Evolutionary conservation across 2,329 filamentous ascomycete species (phyloP).

Genomic region (Colletotrichum lentis): DNA sequence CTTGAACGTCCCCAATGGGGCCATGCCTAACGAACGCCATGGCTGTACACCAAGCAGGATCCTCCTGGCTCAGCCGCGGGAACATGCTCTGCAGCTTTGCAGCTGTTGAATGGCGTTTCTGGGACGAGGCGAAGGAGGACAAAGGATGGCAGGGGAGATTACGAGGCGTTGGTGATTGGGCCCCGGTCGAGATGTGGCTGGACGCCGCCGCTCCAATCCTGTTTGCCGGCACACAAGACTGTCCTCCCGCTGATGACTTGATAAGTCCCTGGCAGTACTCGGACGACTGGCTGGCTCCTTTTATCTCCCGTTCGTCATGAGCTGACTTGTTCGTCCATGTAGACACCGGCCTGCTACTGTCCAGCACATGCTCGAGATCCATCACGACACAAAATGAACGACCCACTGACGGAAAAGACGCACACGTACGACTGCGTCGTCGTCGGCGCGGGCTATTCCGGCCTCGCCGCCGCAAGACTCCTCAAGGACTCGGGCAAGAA

Average conservation of each 20-base stretch:
- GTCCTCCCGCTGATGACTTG: too few species aligned
- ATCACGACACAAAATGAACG: neutral
- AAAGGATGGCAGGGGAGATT: slow-evolving; percentile 14
- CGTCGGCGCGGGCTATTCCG: slow-evolving; percentile 35
- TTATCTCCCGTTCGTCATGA: neutral
- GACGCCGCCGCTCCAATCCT: neutral
- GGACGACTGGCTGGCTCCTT: neutral
- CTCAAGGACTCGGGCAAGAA: slow-evolving; percentile 30
- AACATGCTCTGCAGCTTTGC: neutral
- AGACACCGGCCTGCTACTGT: too few species aligned
- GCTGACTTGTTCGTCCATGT: neutral
- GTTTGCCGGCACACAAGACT: too few species aligned
- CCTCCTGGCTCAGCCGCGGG: too few species aligned
- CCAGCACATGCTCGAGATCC: neutral
- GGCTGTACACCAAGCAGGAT: neutral
- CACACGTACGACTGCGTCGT: slow-evolving; percentile 36
- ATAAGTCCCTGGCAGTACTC: too few species aligned
- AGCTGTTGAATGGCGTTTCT: neutral
- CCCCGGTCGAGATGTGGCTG: slow-evolving; percentile 13
- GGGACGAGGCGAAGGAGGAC: neutral
- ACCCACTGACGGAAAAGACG: neutral
- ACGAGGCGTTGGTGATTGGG: slow-evolving; percentile 22
- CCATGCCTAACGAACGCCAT: too few species aligned
- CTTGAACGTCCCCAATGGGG: neutral
- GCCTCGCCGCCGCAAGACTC: slow-evolving; percentile 28